Percentiles rank a stretch among this genome's conserved stretches.
phyloP scores from a whole-genome alignment of 1,284 basidiomycete genomes.

The Coniophora puteana region DNA sequence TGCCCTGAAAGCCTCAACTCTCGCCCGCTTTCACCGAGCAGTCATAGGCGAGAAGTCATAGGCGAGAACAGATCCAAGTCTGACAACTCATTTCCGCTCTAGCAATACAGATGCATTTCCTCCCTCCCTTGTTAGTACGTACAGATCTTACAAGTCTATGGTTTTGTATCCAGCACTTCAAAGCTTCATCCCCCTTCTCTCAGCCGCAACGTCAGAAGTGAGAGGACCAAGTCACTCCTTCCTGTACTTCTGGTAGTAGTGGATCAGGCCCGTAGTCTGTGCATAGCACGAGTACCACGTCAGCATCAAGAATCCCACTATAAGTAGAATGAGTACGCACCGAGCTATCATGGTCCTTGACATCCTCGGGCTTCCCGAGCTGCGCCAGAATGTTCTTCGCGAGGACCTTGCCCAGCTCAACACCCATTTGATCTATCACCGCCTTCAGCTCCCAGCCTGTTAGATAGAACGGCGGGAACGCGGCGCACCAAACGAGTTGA shows the following conservation, averaged over 20 bases:
- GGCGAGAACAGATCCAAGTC: too few species aligned
- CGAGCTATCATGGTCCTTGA: conserved; percentile 89
- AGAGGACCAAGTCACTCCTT: conserved; percentile 49
- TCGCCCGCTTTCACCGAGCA: too few species aligned
- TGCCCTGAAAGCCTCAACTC: too few species aligned
- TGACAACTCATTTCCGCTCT: too few species aligned
- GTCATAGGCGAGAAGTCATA: too few species aligned
- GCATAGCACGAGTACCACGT: conserved; percentile 9
- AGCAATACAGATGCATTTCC: too few species aligned
- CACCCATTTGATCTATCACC: conserved; percentile 82
- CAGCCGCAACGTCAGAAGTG: conserved; percentile 1
- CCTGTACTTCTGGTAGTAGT: conserved; percentile 89
- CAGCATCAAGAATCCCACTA: conserved; percentile 6
- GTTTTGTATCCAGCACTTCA: too few species aligned
- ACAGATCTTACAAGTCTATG: too few species aligned
- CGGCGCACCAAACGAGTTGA: conserved; percentile 89
- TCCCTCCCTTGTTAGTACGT: too few species aligned
- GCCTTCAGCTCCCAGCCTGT: conserved; percentile 7
- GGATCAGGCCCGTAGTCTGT: conserved; percentile 89
- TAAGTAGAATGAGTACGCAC: conserved; percentile 42
- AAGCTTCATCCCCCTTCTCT: too few species aligned
- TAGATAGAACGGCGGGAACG: not conserved
- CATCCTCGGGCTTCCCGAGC: conserved; percentile 78
- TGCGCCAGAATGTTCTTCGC: conserved; percentile 94
- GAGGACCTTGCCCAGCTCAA: conserved; percentile 94